These are phyloP conservation scores for Parafenestella ontariensis DNA, from an alignment of 2,329 filamentous ascomycete species.

Conservation along the genomic window DNA sequence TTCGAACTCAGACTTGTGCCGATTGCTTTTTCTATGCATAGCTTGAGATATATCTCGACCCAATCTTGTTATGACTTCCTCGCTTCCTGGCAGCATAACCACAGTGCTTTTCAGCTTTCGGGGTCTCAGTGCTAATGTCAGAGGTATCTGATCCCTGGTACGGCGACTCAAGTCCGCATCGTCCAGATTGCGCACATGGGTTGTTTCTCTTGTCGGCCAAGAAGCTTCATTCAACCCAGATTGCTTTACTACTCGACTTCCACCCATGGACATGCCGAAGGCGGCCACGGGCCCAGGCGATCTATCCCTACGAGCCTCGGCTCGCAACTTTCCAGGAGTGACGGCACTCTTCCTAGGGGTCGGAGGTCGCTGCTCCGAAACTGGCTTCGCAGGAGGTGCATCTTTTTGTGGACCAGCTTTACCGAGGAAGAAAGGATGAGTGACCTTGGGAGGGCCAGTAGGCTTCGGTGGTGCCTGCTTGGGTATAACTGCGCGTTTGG, in stretches of 20 bases:
- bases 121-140: conserved; percentile 12
- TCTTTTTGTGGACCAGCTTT: conserved; percentile 52
- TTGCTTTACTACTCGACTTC: conserved; percentile 59
- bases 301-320: conserved; percentile 37
- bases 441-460: conserved; percentile 53
- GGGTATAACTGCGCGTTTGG: conserved; percentile 22
- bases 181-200: conserved; percentile 45
- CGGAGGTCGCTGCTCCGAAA: conserved; percentile 10
- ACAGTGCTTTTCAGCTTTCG: conserved; percentile 52
- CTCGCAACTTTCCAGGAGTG: conserved; percentile 56
- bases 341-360: conserved; percentile 48
- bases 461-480: conserved; percentile 36
- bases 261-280: conserved; percentile 28
- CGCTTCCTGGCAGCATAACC: conserved; percentile 21
- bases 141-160: not conserved
- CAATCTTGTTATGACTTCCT: conserved; percentile 36
- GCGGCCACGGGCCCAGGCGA: conserved; percentile 19
- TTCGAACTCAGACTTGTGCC: conserved; percentile 15
- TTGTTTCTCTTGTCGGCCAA: conserved; percentile 73
- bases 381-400: conserved; percentile 20
- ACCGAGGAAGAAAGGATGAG: conserved; percentile 74
- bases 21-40: not conserved
- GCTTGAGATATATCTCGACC: conserved; percentile 23
- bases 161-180: not conserved
- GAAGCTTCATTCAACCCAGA: conserved; percentile 70